phyloP scores from a whole-genome alignment of 2,329 filamentous ascomycete species.

The Fusarium circinatum region DNA sequence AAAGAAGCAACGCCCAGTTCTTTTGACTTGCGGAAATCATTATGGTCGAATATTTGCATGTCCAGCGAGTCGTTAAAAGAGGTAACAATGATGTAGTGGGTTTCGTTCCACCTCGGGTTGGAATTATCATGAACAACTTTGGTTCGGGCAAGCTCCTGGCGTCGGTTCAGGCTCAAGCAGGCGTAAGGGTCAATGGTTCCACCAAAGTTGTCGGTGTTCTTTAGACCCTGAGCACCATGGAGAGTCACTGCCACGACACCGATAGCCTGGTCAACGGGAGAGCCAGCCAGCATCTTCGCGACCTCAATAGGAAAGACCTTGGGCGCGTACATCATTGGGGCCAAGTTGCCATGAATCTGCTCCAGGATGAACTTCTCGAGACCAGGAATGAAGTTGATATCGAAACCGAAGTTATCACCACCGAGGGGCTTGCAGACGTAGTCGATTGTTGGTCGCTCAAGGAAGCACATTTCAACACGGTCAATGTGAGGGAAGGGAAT shows the following conservation, averaged over 20 bases:
- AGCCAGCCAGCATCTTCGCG: slow-evolving; percentile 96
- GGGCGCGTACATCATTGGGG: slow-evolving; percentile 97
- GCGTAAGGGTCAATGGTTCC: slow-evolving; percentile 93
- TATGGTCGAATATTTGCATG: slow-evolving; percentile 89
- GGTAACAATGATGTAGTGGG: slow-evolving; percentile 92
- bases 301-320: slow-evolving; percentile 99
- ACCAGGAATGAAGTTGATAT: slow-evolving; percentile 98
- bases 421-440: slow-evolving; percentile 98
- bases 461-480: slow-evolving; percentile 92
- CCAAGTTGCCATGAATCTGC: slow-evolving; percentile 92
- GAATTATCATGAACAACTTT: slow-evolving; percentile 87
- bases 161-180: slow-evolving; percentile 83
- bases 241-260: slow-evolving; percentile 92
- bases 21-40: slow-evolving; percentile 96
- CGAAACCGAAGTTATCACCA: slow-evolving; percentile 94
- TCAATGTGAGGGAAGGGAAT: slow-evolving; percentile 96
- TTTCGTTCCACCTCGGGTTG: slow-evolving; percentile 96
- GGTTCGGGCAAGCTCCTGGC: slow-evolving; percentile 84
- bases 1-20: slow-evolving; percentile 91
- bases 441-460: slow-evolving; percentile 88
- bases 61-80: slow-evolving; percentile 90
- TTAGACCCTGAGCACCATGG: slow-evolving; percentile 89
- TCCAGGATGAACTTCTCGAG: slow-evolving; percentile 94
- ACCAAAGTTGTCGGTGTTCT: slow-evolving; percentile 94
- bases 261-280: slow-evolving; percentile 93